These are phyloP conservation scores for Kokia cookei DNA, from an alignment of 441 rosid genomes.

Conservation along the genomic window DNA sequence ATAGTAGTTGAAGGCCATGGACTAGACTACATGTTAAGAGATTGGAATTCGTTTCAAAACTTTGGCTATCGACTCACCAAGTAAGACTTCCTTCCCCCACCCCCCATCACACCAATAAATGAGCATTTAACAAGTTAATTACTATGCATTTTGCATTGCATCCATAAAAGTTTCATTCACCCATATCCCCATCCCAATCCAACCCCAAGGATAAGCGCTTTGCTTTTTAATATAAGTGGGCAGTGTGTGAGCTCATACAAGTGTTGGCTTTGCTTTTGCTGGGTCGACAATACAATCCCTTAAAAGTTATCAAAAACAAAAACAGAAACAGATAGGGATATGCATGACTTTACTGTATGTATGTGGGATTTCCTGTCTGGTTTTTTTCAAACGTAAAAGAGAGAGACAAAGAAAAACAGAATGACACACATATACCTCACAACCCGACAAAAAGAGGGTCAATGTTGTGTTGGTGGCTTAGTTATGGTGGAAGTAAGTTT, in stretches of 20 bases:
- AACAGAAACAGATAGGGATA: neutral
- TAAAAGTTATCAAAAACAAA: neutral
- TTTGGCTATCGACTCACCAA: neutral
- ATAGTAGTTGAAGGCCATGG: neutral
- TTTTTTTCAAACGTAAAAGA: neutral
- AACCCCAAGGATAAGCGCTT: neutral
- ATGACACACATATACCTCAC: neutral
- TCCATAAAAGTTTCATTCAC: too few relatives aligned
- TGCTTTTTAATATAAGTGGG: neutral
- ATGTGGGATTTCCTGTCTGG: neutral
- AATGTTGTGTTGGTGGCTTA: neutral
- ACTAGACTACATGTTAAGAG: neutral
- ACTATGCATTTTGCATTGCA: neutral
- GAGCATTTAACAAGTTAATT: neutral
- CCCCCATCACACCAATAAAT: neutral
- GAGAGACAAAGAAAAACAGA: neutral
- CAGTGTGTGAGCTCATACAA: neutral
- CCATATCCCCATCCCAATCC: neutral
- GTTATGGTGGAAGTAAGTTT: conserved; percentile 8
- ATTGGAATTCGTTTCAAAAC: neutral
- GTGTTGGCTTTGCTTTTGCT: neutral
- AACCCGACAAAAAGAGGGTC: neutral
- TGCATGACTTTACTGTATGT: neutral
- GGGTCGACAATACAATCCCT: neutral
- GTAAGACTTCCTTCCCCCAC: neutral